Base-by-base conservation (phyloP, 192 early-diverging fungal species). In the Borealophlyctis nickersoniae region DNA sequence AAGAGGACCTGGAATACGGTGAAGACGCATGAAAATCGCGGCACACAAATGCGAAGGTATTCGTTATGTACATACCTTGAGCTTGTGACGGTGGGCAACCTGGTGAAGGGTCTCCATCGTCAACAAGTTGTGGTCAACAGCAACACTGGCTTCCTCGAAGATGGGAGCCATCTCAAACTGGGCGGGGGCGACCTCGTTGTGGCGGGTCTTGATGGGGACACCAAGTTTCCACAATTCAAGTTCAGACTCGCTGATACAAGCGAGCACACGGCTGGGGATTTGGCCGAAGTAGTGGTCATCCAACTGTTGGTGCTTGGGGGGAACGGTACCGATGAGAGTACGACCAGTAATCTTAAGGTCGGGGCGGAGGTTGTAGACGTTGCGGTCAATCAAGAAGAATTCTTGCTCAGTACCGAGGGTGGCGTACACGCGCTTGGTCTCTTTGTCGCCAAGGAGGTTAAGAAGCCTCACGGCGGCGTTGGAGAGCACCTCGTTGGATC, bases 231-330 rank as follows among this genome's bases (percentile, higher is more conserved):
- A 87, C 60, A 94, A 86, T 81, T 98, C 96, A 49, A 95, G 82
- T 77, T 98, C 96, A 60, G 87, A 73, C 81, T 98, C 96, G 70
- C 89, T 90, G 75, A 98, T 92, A 63, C 86, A 79, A 53, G 90
- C 87, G 71, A 98, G 80, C 29, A 97, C 93, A 69, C 92, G 89
- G 58, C 88, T 84, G 52, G 96, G 96, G 59, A 98, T 94, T 65
- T 89, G 88, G 36, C 96, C 96, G 83, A 99, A 99, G 88, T 99
- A 99, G 81, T 99, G 96, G 77, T 99, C 96, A 76, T 99, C 96
- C 66, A 99, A 82, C 83, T 99, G 96, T 82, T 99, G 96, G 77
- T 97, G 94, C 72, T 93, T 91, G 62, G 96, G 93, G 39, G 96
- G 96, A 63, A 97, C 82, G 66, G 87, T 83, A 45, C 96, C 96